Conservation (phyloP, 768 basidiomycete genomes). For the Lactifluus rugatus region DNA sequence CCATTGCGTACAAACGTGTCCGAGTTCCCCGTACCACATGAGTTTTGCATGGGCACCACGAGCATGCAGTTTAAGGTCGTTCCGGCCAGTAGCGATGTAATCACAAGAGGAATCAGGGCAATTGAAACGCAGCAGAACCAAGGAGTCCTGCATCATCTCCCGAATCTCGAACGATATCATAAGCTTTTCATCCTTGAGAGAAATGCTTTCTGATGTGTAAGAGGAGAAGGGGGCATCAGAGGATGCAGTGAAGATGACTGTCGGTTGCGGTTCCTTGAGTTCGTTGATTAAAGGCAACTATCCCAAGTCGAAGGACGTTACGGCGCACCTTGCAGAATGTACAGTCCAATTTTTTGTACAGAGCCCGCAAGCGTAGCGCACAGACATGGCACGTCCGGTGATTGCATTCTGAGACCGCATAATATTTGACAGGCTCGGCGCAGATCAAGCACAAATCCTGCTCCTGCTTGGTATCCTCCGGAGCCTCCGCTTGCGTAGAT, state of each 20-base stretch:
- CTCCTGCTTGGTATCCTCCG: slow-evolving; percentile 2
- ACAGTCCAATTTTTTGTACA: slow-evolving; percentile 91
- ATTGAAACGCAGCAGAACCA: slow-evolving; percentile 87
- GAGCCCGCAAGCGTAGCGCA: slow-evolving; percentile 71
- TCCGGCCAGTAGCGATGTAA: slow-evolving; percentile 81
- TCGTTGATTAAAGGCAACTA: background rate
- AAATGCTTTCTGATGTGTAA: slow-evolving; percentile 44
- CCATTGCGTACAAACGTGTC: background rate
- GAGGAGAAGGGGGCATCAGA: slow-evolving; percentile 50
- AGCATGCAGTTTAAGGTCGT: slow-evolving; percentile 78
- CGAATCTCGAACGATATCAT: slow-evolving; percentile 78
- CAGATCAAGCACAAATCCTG: slow-evolving; percentile 77
- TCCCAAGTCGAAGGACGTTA: background rate
- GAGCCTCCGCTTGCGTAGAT: background rate
- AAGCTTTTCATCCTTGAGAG: slow-evolving; percentile 63
- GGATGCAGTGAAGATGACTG: slow-evolving; percentile 67
- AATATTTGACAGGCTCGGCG: slow-evolving; percentile 88
- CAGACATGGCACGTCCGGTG: slow-evolving; percentile 96
- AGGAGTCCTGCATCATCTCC: slow-evolving; percentile 92
- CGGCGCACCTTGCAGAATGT: slow-evolving; percentile 87
- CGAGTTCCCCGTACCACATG: slow-evolving; percentile 58
- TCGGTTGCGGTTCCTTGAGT: slow-evolving; percentile 56
- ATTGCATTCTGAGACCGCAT: slow-evolving; percentile 80
- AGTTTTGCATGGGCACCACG: slow-evolving; percentile 63
- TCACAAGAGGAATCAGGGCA: slow-evolving; percentile 82